Evolutionary conservation across 495 filamentous ascomycete species (phyloP), one percentile per base, ranked within the genome.

Genomic region (Halenospora varia): DNA sequence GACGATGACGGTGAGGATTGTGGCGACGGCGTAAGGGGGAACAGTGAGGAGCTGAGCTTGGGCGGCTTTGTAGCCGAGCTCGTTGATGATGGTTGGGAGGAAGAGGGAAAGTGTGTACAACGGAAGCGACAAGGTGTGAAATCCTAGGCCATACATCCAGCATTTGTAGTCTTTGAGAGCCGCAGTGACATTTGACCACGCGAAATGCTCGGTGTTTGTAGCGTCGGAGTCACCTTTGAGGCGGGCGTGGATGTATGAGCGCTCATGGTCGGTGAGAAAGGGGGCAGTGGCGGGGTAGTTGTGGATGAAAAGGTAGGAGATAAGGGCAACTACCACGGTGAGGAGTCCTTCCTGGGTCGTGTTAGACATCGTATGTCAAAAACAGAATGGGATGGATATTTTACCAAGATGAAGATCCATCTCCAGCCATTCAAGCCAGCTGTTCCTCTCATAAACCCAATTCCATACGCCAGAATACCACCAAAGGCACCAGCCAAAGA

Each of bases 31-130:
- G 57, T 85, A 86, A 20, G 88, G 87, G 0, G 88, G 87, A 0
- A 90, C 83, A 0, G 86, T 87, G 19, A 89, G 75, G 0, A 92
- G 71, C 57, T 92, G 85, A 0, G 88, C 87, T 51, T 81, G 74
- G 2, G 87, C 86, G 0, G 84, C 74, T 2, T 76, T 79, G 71
- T 85, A 92, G 2, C 88, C 86, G 10, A 91, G 77, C 11, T 80
- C 77, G 40, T 74, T 77, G 62, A 91, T 88, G 57, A 91, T 91
- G 1, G 85, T 88, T 1, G 86, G 87, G 15, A 62, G 63, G 56
- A 96, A 96, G 13, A 95, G 75, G 4, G 87, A 87, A 24, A 90
- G 73, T 0, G 87, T 90, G 66, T 94, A 94, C 2, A 93, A 77
- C 3, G 88, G 87, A 10, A 93, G 69, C 53, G 83, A 86, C 77